Percentiles rank a stretch among this genome's conserved stretches.
Conservation (phyloP, 2,329 filamentous ascomycete species). For the Phoma herbarum region DNA sequence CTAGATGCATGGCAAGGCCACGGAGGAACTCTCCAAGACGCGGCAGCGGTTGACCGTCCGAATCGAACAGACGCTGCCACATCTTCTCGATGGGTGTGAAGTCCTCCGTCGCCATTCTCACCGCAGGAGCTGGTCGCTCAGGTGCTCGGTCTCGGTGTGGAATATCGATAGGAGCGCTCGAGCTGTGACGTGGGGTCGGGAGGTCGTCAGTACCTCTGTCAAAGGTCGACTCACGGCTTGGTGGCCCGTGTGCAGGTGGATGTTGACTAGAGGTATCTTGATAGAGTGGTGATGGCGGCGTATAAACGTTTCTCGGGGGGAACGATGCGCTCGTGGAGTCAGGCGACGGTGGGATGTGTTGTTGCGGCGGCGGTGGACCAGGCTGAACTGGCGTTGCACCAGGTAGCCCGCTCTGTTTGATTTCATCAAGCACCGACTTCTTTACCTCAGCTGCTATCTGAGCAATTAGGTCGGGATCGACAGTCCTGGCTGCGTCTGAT, state of each 20-base stretch:
- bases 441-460: constrained; percentile 68
- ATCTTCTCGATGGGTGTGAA: constrained; percentile 66
- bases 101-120: constrained; percentile 47
- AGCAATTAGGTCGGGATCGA: constrained; percentile 68
- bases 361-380: constrained; percentile 48
- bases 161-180: constrained; percentile 38
- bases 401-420: constrained; percentile 56
- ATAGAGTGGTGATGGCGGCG: constrained; percentile 63
- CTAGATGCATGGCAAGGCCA: constrained; percentile 77
- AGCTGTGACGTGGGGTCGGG: constrained; percentile 39
- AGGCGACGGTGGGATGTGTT: constrained; percentile 52
- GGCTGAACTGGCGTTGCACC: constrained; percentile 40
- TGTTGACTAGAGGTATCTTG: constrained; percentile 42
- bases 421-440: constrained; percentile 53
- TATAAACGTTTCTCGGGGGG: constrained; percentile 60
- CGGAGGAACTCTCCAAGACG: constrained; percentile 75
- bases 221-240: constrained; percentile 42
- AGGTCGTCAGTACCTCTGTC: constrained; percentile 42
- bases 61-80: constrained; percentile 80
- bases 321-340: constrained; percentile 59
- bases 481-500: constrained; percentile 57
- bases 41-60: constrained; percentile 70
- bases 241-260: constrained; percentile 50
- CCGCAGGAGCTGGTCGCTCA: constrained; percentile 38
- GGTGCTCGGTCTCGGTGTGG: constrained; percentile 31